phyloP scores from a whole-genome alignment of 1,284 basidiomycete genomes.

The Heterobasidion occidentale region DNA sequence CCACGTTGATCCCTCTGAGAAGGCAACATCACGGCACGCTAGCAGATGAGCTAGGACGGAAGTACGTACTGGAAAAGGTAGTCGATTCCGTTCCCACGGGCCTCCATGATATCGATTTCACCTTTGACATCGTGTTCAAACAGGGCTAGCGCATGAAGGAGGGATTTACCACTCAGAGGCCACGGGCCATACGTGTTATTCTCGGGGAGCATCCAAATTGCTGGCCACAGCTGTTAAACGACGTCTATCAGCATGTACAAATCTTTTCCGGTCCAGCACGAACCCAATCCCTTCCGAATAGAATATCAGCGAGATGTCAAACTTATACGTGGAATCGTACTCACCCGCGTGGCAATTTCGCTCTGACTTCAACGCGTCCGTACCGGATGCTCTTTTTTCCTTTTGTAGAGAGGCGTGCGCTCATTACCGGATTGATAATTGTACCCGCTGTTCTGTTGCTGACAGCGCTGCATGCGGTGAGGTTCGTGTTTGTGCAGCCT shows the following conservation, averaged over 20 bases:
- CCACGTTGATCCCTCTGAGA: constrained; percentile 63
- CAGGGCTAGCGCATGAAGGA: neutral
- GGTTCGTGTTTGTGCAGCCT: constrained; percentile 56
- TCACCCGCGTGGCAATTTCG: constrained; percentile 65
- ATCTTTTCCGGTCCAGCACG: neutral
- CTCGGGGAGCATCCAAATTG: constrained; percentile 83
- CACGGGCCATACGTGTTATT: constrained; percentile 73
- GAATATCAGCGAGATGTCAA: no score
- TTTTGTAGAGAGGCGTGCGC: constrained; percentile 71
- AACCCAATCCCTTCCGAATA: neutral
- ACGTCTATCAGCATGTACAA: neutral
- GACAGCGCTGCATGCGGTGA: constrained; percentile 52
- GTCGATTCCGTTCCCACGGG: constrained; percentile 59
- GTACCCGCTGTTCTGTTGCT: constrained; percentile 47
- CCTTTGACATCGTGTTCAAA: constrained; percentile 22
- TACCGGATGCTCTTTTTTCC: constrained; percentile 67
- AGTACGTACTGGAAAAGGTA: constrained; percentile 60
- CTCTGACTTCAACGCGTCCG: constrained; percentile 76
- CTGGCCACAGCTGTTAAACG: constrained; percentile 56
- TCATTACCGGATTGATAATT: constrained; percentile 79
- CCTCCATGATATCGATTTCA: constrained; percentile 82
- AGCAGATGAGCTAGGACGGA: neutral
- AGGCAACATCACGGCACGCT: neutral
- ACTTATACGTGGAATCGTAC: no score
- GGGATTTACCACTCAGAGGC: constrained; percentile 55